Evolutionary conservation across 257 asterid species (phyloP), one percentile per base, ranked within the genome.

Genomic region (Nicotiana benthamiana): DNA sequence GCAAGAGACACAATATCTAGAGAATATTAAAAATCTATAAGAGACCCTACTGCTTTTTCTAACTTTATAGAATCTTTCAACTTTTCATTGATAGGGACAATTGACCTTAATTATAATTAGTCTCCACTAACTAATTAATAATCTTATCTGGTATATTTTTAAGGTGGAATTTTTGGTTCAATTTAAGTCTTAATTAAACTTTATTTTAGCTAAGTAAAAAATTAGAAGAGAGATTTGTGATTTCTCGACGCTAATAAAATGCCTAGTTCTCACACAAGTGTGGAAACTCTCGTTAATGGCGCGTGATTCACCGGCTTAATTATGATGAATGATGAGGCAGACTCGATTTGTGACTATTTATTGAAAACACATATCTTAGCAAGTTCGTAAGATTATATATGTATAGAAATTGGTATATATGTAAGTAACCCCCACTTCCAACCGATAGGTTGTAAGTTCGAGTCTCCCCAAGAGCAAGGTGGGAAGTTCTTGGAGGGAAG

Each of bases 31-130:
- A 16, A 54, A 60, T 32, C 62, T 74, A 34, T 67, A 34, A 3
- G 48, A 61, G 81, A 40, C 79, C 82, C 83, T 75, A 75, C 7
- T 63, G 61, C 54, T 74, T 80, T 80, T 32, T 56, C 9, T 16
- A 80, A 63, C 61, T 75, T 75, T 43, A 63, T 30, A 75, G 80
- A 80, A 83, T 64, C 82, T 80, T 80, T 75, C 75, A 65, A 75
- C 79, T 83, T 80, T 83, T 83, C 8, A 75, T 20, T 20, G 86
- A 83, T 83, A 67, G 16, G 27, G 82, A 75, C 79, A 18, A 36
- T 27, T 18, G 74, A 63, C 51, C 75, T 53, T 36, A 28, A 68
- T 15, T 6, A 20, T 6, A 52, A 17, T 51, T 32, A 17, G 32
- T 5, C 43, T n/a, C n/a, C 13, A 36, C 9, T 51, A 24, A 70